Conservation (phyloP, 1,284 basidiomycete genomes). For the Pascua guehoae region DNA sequence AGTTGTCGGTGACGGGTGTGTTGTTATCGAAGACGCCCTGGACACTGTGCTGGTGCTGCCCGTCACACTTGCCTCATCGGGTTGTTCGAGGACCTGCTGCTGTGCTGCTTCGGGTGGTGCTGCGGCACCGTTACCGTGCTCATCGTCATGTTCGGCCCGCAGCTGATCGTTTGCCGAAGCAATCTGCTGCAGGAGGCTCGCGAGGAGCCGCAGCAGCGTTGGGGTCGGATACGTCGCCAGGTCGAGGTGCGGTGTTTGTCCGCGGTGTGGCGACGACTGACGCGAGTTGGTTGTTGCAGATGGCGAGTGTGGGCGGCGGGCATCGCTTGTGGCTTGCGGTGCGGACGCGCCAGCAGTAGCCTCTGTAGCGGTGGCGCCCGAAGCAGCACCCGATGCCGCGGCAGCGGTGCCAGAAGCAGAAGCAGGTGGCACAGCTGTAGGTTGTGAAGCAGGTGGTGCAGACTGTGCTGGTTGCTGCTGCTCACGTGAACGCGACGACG, state of each 20-base stretch:
- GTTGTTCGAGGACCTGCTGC: background rate
- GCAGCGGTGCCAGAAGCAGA: background rate
- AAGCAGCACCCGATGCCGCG: background rate
- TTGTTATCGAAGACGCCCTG: conserved; percentile 6
- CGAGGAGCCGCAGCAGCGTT: conserved; percentile 80
- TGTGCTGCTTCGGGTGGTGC: background rate
- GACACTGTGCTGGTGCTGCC: conserved; percentile 1
- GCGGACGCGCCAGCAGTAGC: background rate
- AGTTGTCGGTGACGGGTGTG: conserved; percentile 35
- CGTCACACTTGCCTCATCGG: conserved; percentile 6
- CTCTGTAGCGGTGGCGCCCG: background rate
- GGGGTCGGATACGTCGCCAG: conserved; percentile 56
- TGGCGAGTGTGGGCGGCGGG: background rate
- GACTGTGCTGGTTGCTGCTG: background rate
- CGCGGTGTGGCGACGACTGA: background rate
- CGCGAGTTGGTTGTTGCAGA: too few relatives aligned
- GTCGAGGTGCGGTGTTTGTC: conserved; percentile 51
- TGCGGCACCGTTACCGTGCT: conserved; percentile 3
- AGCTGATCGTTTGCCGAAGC: conserved; percentile 79
- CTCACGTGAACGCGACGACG: background rate
- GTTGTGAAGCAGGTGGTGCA: background rate
- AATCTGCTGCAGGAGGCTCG: conserved; percentile 83
- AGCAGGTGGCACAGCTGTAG: too few relatives aligned
- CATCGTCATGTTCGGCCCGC: conserved; percentile 40
- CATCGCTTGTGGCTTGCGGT: background rate